Percentiles rank a stretch among this genome's conserved stretches.
These are phyloP conservation scores for Lophium mytilinum DNA, from an alignment of 495 filamentous ascomycete genomes.

Conservation along the genomic window DNA sequence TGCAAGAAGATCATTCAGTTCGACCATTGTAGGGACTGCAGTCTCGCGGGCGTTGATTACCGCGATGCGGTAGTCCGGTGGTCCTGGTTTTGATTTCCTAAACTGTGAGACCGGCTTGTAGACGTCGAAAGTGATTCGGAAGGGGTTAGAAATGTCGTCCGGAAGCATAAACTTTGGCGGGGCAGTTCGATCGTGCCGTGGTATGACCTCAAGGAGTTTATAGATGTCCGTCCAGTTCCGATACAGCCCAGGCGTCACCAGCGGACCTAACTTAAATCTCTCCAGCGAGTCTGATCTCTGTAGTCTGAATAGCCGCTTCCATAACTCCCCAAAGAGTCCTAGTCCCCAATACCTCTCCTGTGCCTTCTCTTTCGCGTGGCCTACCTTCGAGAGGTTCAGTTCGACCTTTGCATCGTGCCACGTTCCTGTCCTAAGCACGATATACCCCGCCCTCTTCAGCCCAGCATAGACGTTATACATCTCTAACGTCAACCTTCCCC, in stretches of 20 bases:
- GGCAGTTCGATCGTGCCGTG: constrained; percentile 51
- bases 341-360: constrained; percentile 1
- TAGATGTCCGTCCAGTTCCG: constrained; percentile 71
- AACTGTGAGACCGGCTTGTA: constrained; percentile 70
- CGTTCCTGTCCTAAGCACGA: constrained; percentile 58
- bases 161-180: constrained; percentile 15
- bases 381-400: constrained; percentile 1
- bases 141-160: constrained; percentile 36
- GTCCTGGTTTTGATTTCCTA: constrained; percentile 63
- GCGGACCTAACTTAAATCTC: constrained; percentile 47
- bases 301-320: constrained; percentile 10
- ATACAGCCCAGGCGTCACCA: constrained; percentile 70
- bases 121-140: constrained; percentile 63
- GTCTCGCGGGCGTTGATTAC: constrained; percentile 70
- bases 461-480: constrained; percentile 80
- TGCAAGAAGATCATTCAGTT: constrained; percentile 62
- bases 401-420: constrained; percentile 35
- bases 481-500: constrained; percentile 61
- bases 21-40: constrained; percentile 58
- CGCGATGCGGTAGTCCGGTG: constrained; percentile 74
- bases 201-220: constrained; percentile 63
- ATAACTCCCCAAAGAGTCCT: constrained; percentile 23
- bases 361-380: neutral
- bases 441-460: constrained; percentile 76
- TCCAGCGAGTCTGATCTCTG: constrained; percentile 1